Evolutionary conservation across 176 grass and related monocot genomes (phyloP), one percentile per base, ranked within the genome.

Genomic region (Raddia guianensis): DNA sequence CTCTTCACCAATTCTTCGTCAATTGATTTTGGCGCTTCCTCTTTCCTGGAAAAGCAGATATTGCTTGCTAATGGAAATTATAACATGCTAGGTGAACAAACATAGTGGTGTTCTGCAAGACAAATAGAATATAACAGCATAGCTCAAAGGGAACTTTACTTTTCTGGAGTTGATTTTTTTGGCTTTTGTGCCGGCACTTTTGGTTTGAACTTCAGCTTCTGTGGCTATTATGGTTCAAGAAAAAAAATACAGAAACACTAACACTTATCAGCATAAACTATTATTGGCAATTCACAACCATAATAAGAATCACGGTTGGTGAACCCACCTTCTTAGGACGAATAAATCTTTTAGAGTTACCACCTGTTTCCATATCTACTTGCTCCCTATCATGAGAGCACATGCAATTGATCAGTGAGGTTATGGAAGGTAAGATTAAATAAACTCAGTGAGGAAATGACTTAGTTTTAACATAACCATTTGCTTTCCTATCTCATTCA

Each of bases 121-220:
- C 37, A 40, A 40, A 40, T 40, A 40, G 37, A 40, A 40, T 2
- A 18, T 48, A 49, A 12, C 43, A 78, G 12, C 20, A 42, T 49
- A 75, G 54, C 1, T 34, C 32, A 88, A 14, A 54, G 34, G 42
- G 7, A 70, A 52, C 9, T 55, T 16, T 89, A 94, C 89, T 85
- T 80, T 68, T 68, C 34, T 4, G 51, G 9, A 73, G 19, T 16
- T 64, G 63, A 50, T 67, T 89, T 91, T 21, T 73, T 94, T 11
- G 15, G 33, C 81, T 91, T 91, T 32, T 33, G 58, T 9, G 75
- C 32, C 49, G 89, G 92, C 63, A 89, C 80, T 82, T 89, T 89
- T 2, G 92, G 86, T 59, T 78, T 72, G 59, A 94, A 91, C 71
- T 87, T 91, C 8, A 91, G 81, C 87, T 89, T 91, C 84, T 87